Percentiles rank a stretch among this genome's conserved stretches.
Evolutionary conservation across 768 basidiomycete species (phyloP).

Genomic region (Leccinum subtestaceum): DNA sequence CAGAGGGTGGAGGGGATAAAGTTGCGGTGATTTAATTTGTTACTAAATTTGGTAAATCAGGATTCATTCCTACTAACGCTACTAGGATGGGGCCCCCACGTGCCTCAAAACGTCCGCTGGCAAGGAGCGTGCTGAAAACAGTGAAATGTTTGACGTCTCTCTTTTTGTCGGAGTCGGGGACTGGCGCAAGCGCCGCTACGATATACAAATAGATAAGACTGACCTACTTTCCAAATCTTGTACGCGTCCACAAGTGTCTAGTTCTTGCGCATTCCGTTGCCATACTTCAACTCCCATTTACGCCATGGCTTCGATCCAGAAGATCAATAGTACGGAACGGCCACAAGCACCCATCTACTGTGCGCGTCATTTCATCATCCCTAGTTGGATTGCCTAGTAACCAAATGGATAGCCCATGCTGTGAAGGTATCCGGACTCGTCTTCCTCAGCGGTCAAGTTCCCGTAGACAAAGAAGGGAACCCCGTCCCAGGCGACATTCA

Average conservation of each 20-base stretch:
- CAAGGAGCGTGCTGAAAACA: too few species aligned
- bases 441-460: constrained; percentile 61
- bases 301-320: constrained; percentile 48
- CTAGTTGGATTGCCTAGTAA: not conserved
- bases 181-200: too few species aligned
- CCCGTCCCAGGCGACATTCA: constrained; percentile 55
- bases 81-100: too few species aligned
- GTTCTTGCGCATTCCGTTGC: not conserved
- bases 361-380: not conserved
- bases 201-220: constrained; percentile 7
- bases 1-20: too few species aligned
- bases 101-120: too few species aligned
- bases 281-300: not conserved
- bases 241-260: not conserved
- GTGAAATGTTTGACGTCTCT: too few species aligned
- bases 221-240: not conserved
- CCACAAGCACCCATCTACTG: constrained; percentile 18
- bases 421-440: constrained; percentile 56
- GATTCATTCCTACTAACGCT: too few species aligned
- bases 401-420: constrained; percentile 44
- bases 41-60: too few species aligned
- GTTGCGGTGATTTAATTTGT: too few species aligned
- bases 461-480: constrained; percentile 45
- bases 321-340: constrained; percentile 51
- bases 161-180: too few species aligned